phyloP scores from a whole-genome alignment of 202 grass and related monocot species.

The Setaria italica region DNA sequence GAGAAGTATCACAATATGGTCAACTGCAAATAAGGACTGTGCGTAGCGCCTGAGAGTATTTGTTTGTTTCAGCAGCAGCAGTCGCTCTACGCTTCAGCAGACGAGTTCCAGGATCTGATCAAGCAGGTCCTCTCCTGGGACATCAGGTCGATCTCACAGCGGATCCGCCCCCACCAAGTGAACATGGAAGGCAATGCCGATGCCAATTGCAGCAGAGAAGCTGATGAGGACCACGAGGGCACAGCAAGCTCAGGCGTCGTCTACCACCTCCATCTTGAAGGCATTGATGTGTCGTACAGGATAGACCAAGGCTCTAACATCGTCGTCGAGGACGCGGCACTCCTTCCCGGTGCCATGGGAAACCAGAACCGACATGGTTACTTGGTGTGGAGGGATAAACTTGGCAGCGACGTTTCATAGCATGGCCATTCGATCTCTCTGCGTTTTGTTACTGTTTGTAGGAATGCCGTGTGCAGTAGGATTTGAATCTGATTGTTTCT shows the following conservation, averaged over 20 bases:
- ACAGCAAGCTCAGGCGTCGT: conserved; percentile 31
- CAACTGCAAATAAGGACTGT: conserved; percentile 1
- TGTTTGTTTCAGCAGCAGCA: conserved; percentile 68
- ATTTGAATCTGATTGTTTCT: no score
- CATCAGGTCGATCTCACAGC: conserved; percentile 89
- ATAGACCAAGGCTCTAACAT: conserved; percentile 63
- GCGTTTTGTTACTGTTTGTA: background rate
- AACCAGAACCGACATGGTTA: conserved; percentile 47
- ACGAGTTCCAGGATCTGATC: conserved; percentile 75
- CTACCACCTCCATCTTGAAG: conserved; percentile 86
- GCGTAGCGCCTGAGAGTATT: background rate
- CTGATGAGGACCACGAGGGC: background rate
- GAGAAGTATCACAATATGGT: background rate
- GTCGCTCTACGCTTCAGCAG: conserved; percentile 70
- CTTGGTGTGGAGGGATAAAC: conserved; percentile 53
- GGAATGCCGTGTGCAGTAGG: no score
- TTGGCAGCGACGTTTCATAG: conserved; percentile 32
- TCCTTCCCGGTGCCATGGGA: conserved; percentile 18
- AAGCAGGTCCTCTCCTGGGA: conserved; percentile 89
- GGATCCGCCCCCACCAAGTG: conserved; percentile 64
- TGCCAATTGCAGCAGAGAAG: conserved; percentile 15
- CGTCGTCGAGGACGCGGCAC: conserved; percentile 57
- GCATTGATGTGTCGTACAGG: conserved; percentile 84
- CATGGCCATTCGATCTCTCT: background rate
- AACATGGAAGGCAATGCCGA: conserved; percentile 17